A percentile compares a stretch with the other conserved stretches of the same genome.
phyloP scores from a whole-genome alignment of 805 yeast genomes.

The Candida oleophila region DNA sequence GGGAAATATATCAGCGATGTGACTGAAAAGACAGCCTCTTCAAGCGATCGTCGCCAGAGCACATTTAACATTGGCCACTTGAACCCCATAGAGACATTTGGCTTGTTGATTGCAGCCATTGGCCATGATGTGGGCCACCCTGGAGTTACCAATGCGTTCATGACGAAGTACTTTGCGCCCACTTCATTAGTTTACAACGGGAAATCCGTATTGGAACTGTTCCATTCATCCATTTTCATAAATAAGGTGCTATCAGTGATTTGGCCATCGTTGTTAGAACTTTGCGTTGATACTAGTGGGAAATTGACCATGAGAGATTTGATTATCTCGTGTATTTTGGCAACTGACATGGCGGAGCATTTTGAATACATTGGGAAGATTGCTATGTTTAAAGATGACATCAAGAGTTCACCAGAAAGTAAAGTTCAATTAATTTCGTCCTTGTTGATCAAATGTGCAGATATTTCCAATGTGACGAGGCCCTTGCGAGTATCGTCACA shows the following conservation, averaged over 20 bases:
- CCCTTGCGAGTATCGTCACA: slow-evolving; percentile 71
- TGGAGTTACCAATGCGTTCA: slow-evolving; percentile 82
- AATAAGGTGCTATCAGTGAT: slow-evolving; percentile 32
- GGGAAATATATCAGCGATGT: neutral
- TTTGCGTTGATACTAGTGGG: slow-evolving; percentile 14
- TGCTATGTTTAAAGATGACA: slow-evolving; percentile 21
- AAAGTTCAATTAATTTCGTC: slow-evolving; percentile 52
- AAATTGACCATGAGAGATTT: slow-evolving; percentile 23
- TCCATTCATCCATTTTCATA: slow-evolving; percentile 67
- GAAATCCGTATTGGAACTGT: slow-evolving; percentile 76
- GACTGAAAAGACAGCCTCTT: neutral
- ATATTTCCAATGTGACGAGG: slow-evolving; percentile 89
- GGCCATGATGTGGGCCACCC: slow-evolving; percentile 98
- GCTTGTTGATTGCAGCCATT: slow-evolving; percentile 73
- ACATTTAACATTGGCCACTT: slow-evolving; percentile 14
- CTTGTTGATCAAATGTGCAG: slow-evolving; percentile 87
- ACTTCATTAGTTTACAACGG: slow-evolving; percentile 61
- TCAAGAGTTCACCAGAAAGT: slow-evolving; percentile 11
- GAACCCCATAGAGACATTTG: slow-evolving; percentile 47
- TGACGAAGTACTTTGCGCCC: slow-evolving; percentile 59
- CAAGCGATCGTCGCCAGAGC: neutral
- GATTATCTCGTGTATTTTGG: slow-evolving; percentile 38
- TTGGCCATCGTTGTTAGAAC: slow-evolving; percentile 34
- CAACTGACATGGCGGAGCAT: slow-evolving; percentile 93
- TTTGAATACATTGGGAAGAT: slow-evolving; percentile 63